Evolutionary conservation across 192 early-diverging fungal genomes (phyloP).

Genomic region (Backusella morwellensis): DNA sequence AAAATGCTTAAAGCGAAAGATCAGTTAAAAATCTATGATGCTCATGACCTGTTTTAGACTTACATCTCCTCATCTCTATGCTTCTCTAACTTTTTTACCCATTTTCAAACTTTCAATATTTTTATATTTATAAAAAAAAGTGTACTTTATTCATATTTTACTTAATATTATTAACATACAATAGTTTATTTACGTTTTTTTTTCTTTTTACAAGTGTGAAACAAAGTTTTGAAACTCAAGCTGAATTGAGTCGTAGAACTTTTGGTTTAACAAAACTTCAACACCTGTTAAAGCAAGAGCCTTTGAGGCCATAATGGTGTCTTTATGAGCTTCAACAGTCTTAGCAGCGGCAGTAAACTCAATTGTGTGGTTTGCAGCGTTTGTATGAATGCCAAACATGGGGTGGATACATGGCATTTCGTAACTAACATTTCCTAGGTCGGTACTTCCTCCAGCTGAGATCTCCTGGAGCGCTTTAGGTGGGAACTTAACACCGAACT

Average conservation of each 20-base stretch:
- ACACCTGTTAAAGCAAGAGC: conserved; percentile 49
- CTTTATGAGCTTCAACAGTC: conserved; percentile 54
- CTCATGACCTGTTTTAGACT: not conserved
- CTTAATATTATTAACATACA: not conserved
- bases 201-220: not conserved
- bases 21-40: not conserved
- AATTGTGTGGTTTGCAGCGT: conserved; percentile 59
- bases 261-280: conserved; percentile 44
- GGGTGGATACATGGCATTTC: conserved; percentile 53
- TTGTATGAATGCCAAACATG: conserved; percentile 39
- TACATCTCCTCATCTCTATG: not conserved
- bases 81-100: not conserved
- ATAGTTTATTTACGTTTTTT: not conserved
- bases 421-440: conserved; percentile 68
- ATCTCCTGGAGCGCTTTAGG: conserved; percentile 15
- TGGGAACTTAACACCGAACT: conserved; percentile 29
- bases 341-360: conserved; percentile 60
- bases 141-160: not conserved
- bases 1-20: not conserved
- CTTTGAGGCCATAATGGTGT: conserved; percentile 52
- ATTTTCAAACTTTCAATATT: not conserved
- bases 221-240: conserved; percentile 31
- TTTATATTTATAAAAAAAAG: too few species aligned
- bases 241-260: conserved; percentile 44
- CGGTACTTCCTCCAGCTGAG: conserved; percentile 52